Evolutionary conservation across 768 basidiomycete genomes (phyloP).

Genomic region (Panellus pusillus): DNA sequence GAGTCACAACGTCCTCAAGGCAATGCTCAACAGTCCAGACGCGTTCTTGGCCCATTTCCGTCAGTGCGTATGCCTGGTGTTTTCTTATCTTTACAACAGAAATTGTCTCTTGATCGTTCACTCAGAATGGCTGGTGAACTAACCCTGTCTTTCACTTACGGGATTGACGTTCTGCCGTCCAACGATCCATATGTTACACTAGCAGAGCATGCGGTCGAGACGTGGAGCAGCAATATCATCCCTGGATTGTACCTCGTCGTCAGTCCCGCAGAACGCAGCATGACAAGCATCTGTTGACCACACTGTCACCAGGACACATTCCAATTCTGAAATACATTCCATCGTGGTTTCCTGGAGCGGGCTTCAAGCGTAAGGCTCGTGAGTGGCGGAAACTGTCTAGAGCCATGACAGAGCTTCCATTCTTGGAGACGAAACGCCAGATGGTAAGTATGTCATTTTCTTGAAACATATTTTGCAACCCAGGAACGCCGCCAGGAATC

Average conservation of each 20-base stretch:
- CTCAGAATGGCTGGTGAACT: conserved; percentile 40
- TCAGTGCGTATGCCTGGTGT: no score
- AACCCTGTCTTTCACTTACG: conserved; percentile 46
- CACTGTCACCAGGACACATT: conserved; percentile 30
- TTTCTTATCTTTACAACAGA: conserved; percentile 29
- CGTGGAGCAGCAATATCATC: conserved; percentile 33
- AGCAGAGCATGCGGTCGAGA: conserved; percentile 38
- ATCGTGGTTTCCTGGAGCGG: conserved; percentile 46
- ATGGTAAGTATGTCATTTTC: conserved; percentile 27
- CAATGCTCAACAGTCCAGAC: conserved; percentile 11
- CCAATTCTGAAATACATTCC: conserved; percentile 32
- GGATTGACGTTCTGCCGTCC: conserved; percentile 38
- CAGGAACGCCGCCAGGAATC: neutral
- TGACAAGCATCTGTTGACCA: neutral
- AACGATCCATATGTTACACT: conserved; percentile 46
- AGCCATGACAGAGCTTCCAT: conserved; percentile 42
- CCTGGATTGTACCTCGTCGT: conserved; percentile 45
- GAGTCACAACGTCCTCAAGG: conserved; percentile 34
- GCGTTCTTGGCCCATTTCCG: no score
- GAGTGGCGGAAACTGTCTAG: conserved; percentile 30
- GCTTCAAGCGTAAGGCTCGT: conserved; percentile 41
- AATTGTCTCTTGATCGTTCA: neutral
- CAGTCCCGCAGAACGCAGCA: neutral
- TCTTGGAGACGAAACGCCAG: conserved; percentile 31
- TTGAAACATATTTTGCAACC: no score